These are phyloP conservation scores for Cryptococcus amylolentus DNA, from an alignment of 1,284 basidiomycete species.

Conservation along the genomic window DNA sequence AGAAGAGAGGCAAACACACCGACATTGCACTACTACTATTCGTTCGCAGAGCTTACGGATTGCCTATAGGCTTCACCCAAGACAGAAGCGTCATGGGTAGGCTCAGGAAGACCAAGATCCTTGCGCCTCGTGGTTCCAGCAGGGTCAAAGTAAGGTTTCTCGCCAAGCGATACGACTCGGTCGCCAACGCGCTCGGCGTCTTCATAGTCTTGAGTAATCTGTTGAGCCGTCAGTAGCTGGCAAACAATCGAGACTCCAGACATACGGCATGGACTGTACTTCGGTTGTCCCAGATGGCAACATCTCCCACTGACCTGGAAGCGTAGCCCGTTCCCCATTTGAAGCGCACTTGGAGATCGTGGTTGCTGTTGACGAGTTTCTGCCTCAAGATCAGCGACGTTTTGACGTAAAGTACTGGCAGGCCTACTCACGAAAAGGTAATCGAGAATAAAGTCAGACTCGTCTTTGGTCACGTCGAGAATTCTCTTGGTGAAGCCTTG, in stretches of 20 bases:
- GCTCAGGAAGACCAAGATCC: neutral
- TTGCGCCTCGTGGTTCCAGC: conserved; percentile 34
- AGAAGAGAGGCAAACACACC: too few relatives aligned
- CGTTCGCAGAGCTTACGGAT: too few relatives aligned
- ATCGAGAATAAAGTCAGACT: conserved; percentile 53
- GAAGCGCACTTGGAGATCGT: conserved; percentile 60
- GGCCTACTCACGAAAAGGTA: conserved; percentile 20
- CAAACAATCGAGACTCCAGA: neutral
- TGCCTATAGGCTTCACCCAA: neutral
- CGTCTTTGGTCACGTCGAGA: conserved; percentile 59
- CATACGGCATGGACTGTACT: conserved; percentile 55
- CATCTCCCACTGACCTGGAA: conserved; percentile 13
- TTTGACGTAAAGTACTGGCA: neutral
- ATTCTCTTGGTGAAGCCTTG: conserved; percentile 61
- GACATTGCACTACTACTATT: too few relatives aligned
- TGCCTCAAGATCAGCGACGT: conserved; percentile 30
- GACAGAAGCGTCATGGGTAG: neutral
- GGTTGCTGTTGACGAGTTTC: conserved; percentile 50
- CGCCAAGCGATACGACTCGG: conserved; percentile 62
- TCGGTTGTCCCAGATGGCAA: conserved; percentile 55
- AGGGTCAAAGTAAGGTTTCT: conserved; percentile 60
- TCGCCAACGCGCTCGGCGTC: conserved; percentile 56
- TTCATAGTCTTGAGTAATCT: conserved; percentile 54
- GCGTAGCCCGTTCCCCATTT: conserved; percentile 47
- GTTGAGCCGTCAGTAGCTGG: conserved; percentile 1